phyloP scores from a whole-genome alignment of 2,329 filamentous ascomycete genomes.

The Drechslerella dactyloides region DNA sequence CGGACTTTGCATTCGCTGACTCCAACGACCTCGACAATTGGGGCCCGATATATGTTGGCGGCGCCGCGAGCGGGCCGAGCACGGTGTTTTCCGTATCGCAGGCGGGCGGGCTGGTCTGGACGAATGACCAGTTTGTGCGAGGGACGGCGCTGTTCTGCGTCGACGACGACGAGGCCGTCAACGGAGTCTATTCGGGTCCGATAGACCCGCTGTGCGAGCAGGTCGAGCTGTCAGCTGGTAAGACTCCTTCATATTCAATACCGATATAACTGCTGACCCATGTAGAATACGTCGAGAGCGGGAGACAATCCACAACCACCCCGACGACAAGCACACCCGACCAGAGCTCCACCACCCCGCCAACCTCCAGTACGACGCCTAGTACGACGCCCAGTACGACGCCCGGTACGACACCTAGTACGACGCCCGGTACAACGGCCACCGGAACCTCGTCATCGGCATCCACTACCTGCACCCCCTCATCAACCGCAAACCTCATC shows the following conservation, averaged over 20 bases:
- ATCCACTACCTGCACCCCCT: conserved; percentile 19
- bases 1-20: conserved; percentile 20
- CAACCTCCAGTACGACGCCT: not conserved
- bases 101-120: conserved; percentile 14
- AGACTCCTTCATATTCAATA: not conserved
- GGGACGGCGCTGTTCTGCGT: conserved; percentile 25
- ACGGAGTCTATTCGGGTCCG: conserved; percentile 28
- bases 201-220: conserved; percentile 19
- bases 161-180: conserved; percentile 27
- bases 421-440: not conserved
- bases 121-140: conserved; percentile 21
- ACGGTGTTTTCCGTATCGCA: conserved; percentile 12
- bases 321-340: too few species aligned
- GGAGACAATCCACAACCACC: too few species aligned
- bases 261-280: too few species aligned
- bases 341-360: too few species aligned
- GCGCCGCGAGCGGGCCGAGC: conserved; percentile 8
- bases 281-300: conserved; percentile 21
- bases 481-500: conserved; percentile 18
- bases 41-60: conserved; percentile 25
- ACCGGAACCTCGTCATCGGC: not conserved
- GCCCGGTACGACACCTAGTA: too few species aligned
- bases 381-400: not conserved
- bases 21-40: conserved; percentile 10
- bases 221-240: conserved; percentile 28